Evolutionary conservation across 345 rosid species (phyloP).

Genomic region (Erysimum cheiranthoides): DNA sequence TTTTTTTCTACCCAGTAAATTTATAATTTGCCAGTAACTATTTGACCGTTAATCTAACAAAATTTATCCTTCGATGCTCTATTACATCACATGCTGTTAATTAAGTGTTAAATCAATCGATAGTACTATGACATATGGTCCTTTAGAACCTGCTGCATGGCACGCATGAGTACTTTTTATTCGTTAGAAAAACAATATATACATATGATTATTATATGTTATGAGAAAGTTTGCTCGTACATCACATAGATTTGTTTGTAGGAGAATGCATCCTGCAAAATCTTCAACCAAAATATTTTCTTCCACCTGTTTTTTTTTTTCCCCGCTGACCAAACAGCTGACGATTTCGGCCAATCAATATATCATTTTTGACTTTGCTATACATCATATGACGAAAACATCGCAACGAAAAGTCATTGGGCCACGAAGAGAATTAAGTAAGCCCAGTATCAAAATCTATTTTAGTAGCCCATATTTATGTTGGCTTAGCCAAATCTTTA

Average conservation of each 20-base stretch:
- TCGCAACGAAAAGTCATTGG: not conserved
- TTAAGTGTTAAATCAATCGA: conserved; percentile 4
- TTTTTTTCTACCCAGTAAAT: not conserved
- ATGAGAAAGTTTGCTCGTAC: not conserved
- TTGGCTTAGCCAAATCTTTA: not conserved
- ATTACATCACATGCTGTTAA: not conserved
- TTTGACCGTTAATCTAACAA: not conserved
- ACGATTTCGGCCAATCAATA: not conserved
- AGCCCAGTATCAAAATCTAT: not conserved
- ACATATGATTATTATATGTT: too few relatives aligned
- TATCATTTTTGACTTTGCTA: not conserved
- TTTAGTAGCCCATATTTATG: not conserved
- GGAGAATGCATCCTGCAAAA: not conserved
- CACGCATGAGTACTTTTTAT: not conserved
- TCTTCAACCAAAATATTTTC: not conserved
- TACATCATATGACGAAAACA: not conserved
- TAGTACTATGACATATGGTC: not conserved
- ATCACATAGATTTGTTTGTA: not conserved
- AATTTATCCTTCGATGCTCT: not conserved
- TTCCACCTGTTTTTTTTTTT: not conserved
- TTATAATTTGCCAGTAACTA: not conserved
- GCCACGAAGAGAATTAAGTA: not conserved
- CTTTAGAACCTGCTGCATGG: not conserved
- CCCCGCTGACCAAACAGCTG: not conserved
- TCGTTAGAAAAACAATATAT: not conserved